Evolutionary conservation across 352 stramenopile species (phyloP).

Genomic region (Globisporangium splendens): DNA sequence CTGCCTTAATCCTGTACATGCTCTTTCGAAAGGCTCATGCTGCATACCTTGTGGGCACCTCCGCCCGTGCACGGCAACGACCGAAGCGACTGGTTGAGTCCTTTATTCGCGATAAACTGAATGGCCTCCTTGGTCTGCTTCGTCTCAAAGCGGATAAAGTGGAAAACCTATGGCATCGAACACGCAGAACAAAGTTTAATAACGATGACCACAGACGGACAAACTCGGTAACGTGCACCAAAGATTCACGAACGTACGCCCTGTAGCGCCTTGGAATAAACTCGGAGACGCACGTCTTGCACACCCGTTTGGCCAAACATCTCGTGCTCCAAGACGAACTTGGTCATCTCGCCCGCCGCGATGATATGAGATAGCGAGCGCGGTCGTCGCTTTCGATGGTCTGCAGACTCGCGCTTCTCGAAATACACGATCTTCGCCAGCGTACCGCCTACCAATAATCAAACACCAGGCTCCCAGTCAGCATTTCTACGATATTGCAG

Average conservation of each 20-base stretch:
- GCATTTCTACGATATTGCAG: too few species aligned
- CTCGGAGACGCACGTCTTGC: conserved; percentile 85
- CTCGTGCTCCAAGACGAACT: conserved; percentile 82
- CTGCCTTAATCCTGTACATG: too few species aligned
- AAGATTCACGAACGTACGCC: conserved; percentile 43
- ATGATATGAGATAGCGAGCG: conserved; percentile 77
- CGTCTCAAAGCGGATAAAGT: conserved; percentile 93
- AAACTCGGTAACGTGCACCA: too few species aligned
- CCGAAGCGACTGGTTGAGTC: conserved; percentile 78
- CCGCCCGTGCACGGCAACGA: conserved; percentile 78
- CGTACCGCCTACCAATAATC: conserved; percentile 66
- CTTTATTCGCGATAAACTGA: conserved; percentile 70
- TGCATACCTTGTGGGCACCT: conserved; percentile 75
- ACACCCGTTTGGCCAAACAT: conserved; percentile 79
- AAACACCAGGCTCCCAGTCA: too few species aligned
- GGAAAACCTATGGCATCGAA: conserved; percentile 73
- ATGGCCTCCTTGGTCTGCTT: conserved; percentile 71
- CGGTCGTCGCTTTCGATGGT: conserved; percentile 44
- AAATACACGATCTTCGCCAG: conserved; percentile 96
- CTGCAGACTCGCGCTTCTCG: conserved; percentile 58
- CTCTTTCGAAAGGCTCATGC: not conserved
- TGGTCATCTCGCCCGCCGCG: conserved; percentile 77
- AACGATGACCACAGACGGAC: not conserved
- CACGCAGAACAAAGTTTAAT: not conserved
- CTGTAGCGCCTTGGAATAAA: conserved; percentile 86